phyloP scores from a whole-genome alignment of 257 asterid species.

The Avicennia marina region DNA sequence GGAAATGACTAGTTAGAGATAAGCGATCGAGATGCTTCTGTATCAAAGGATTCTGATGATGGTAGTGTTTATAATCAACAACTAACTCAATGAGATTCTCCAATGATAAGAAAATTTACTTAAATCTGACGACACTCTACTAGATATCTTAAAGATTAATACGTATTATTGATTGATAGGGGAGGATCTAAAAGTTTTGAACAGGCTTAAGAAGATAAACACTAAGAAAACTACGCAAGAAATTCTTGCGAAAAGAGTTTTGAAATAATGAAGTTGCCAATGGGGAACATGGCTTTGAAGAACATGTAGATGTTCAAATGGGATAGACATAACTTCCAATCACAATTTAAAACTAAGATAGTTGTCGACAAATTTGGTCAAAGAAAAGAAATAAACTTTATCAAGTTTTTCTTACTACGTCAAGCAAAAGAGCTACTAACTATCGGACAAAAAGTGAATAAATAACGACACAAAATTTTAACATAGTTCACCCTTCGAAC shows the following conservation, averaged over 20 bases:
- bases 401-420: neutral
- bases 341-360: neutral
- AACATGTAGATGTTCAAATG: neutral
- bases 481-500: no score
- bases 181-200: neutral
- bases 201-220: slow-evolving; percentile 5
- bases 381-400: neutral
- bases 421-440: no score
- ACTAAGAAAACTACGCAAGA: neutral
- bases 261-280: neutral
- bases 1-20: no score
- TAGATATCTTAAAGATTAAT: neutral
- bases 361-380: neutral
- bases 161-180: neutral
- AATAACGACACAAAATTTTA: no score
- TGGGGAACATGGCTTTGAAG: neutral
- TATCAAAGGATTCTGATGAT: no score
- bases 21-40: no score
- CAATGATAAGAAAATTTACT: no score
- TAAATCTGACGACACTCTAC: no score
- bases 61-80: no score
- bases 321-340: neutral
- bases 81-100: no score
- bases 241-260: neutral
- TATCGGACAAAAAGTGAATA: no score